phyloP scores from a whole-genome alignment of 176 grass and related monocot genomes.

The Pharus latifolius region DNA sequence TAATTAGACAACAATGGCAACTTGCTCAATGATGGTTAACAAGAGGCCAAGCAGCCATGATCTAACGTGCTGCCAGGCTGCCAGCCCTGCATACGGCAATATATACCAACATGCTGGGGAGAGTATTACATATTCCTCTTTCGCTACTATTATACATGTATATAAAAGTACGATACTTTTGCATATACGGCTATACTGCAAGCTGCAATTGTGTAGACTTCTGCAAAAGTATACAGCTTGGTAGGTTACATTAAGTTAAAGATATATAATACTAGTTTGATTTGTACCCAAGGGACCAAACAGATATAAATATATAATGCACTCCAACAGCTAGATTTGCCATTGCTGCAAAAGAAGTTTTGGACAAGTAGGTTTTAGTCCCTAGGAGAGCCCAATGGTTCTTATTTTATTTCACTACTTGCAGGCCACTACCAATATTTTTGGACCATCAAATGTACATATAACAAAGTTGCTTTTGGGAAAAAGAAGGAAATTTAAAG shows the following conservation, averaged over 20 bases:
- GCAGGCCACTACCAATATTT: constrained; percentile 8
- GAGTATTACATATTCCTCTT: background rate
- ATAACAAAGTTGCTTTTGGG: background rate
- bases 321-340: constrained; percentile 26
- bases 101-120: constrained; percentile 16
- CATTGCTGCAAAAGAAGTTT: constrained; percentile 11
- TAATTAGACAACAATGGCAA: background rate
- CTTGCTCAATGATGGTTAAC: constrained; percentile 1
- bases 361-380: constrained; percentile 5
- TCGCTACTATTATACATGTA: background rate
- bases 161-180: background rate
- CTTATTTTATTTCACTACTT: constrained; percentile 15
- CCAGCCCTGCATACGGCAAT: constrained; percentile 34
- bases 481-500: background rate
- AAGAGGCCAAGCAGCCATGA: constrained; percentile 25
- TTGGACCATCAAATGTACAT: constrained; percentile 4
- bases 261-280: background rate
- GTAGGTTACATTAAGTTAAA: background rate
- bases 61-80: constrained; percentile 47
- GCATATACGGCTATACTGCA: background rate
- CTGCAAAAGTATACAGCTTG: constrained; percentile 9
- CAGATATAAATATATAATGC: constrained; percentile 22
- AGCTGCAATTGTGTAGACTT: background rate
- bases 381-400: background rate
- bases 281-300: background rate